Conservation (phyloP, 192 early-diverging fungal genomes). For the Coemansia sp. region DNA sequence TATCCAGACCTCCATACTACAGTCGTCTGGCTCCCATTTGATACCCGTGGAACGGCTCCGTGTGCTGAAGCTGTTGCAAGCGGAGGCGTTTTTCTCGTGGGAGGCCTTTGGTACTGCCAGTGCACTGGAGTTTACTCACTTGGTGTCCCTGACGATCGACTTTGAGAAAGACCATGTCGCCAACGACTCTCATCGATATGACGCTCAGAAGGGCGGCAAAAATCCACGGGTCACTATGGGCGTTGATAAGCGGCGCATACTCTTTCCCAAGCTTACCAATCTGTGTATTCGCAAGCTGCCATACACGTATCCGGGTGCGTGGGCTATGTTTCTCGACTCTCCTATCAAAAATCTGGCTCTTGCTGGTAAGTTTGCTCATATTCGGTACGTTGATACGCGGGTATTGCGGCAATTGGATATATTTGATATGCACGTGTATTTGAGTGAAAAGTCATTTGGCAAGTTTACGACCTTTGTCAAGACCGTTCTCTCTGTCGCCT, state of each 20-base stretch:
- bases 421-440: constrained; percentile 27
- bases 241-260: constrained; percentile 9
- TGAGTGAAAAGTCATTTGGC: constrained; percentile 7
- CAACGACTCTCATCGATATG: constrained; percentile 21
- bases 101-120: constrained; percentile 14
- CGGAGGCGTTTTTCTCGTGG: constrained; percentile 39
- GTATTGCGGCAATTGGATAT: constrained; percentile 9
- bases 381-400: constrained; percentile 18
- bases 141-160: constrained; percentile 27
- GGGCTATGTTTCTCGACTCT: constrained; percentile 39
- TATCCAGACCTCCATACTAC: constrained; percentile 19
- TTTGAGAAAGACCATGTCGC: constrained; percentile 37
- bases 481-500: constrained; percentile 12
- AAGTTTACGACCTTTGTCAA: constrained; percentile 23
- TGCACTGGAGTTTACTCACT: constrained; percentile 7
- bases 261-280: constrained; percentile 12
- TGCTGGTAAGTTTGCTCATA: constrained; percentile 32
- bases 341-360: constrained; percentile 21
- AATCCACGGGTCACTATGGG: constrained; percentile 31
- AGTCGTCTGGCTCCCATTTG: neutral
- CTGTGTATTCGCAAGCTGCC: constrained; percentile 24
- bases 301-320: constrained; percentile 33
- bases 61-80: constrained; percentile 19
- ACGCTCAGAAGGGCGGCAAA: constrained; percentile 9
- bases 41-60: constrained; percentile 11